A percentile compares a stretch with the other conserved stretches of the same genome.
These are phyloP conservation scores for Eruca vesicaria DNA, from an alignment of 441 rosid genomes.

Conservation along the genomic window DNA sequence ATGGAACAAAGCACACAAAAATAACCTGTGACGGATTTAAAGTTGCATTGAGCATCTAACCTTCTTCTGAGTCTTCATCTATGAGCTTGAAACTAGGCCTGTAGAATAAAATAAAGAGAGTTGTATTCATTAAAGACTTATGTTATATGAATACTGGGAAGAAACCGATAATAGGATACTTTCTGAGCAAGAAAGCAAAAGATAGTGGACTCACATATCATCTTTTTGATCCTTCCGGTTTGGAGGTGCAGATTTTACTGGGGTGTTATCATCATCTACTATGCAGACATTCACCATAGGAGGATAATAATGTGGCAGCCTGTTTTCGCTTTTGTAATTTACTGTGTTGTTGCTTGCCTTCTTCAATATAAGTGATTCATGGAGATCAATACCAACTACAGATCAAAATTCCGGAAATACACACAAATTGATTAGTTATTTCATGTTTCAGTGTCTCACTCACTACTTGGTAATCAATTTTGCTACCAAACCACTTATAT, in stretches of 20 bases:
- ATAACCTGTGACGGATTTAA: not conserved
- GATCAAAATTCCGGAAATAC: constrained; percentile 11
- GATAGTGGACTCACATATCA: constrained; percentile 18
- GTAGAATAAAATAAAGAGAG: constrained; percentile 31
- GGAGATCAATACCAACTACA: constrained; percentile 88
- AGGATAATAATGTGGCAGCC: constrained; percentile 45
- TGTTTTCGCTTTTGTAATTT: constrained; percentile 33
- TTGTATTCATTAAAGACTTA: not conserved
- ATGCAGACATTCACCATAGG: constrained; percentile 39
- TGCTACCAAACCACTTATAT: constrained; percentile 1
- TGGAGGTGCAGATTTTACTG: constrained; percentile 31
- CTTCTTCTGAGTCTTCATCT: constrained; percentile 79
- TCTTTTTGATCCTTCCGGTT: constrained; percentile 22
- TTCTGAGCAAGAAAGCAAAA: constrained; percentile 1
- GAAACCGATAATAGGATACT: not conserved
- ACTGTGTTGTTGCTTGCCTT: constrained; percentile 37
- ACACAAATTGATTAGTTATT: not conserved
- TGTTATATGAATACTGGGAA: not conserved
- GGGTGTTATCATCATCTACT: constrained; percentile 44
- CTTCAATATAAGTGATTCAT: constrained; percentile 54
- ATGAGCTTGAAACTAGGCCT: constrained; percentile 95
- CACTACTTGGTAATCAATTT: constrained; percentile 2
- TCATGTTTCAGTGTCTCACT: not conserved
- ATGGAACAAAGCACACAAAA: constrained; percentile 1
- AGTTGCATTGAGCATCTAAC: constrained; percentile 35